These are phyloP conservation scores for Gnetum montanum DNA, from an alignment of 75 land plant genomes.

Conservation along the genomic window DNA sequence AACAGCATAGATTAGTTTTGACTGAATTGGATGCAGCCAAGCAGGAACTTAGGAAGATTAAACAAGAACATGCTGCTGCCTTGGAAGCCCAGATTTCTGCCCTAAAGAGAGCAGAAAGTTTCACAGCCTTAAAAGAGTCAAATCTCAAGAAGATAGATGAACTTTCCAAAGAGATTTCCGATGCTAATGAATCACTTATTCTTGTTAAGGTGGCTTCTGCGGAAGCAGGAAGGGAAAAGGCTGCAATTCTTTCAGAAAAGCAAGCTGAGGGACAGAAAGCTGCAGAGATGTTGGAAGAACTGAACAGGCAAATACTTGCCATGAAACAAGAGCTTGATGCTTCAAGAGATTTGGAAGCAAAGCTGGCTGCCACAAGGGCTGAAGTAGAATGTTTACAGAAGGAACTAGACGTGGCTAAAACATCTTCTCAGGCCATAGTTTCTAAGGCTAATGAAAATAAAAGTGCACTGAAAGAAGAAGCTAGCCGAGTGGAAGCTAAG, in stretches of 20 bases:
- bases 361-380: conserved; percentile 23
- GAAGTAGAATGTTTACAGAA: conserved; percentile 35
- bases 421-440: conserved; percentile 9
- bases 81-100: conserved; percentile 37
- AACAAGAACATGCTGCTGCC: conserved; percentile 38
- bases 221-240: conserved; percentile 45
- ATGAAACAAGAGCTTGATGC: conserved; percentile 38
- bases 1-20: conserved; percentile 22
- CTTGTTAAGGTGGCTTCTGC: conserved; percentile 39
- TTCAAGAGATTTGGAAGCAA: conserved; percentile 24
- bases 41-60: conserved; percentile 42
- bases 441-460: background rate
- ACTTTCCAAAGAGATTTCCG: conserved; percentile 42
- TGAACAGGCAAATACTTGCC: conserved; percentile 18
- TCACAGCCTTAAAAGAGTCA: conserved; percentile 17
- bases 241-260: conserved; percentile 33
- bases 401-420: conserved; percentile 23
- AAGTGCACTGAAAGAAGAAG: conserved; percentile 2
- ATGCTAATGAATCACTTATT: conserved; percentile 29
- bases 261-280: conserved; percentile 6
- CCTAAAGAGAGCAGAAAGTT: conserved; percentile 30
- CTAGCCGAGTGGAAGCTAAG: conserved; percentile 20
- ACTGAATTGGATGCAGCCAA: conserved; percentile 53
- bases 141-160: conserved; percentile 26
- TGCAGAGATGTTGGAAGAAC: conserved; percentile 21